These are phyloP conservation scores for Hypholoma sublateritium DNA, from an alignment of 768 basidiomycete species.

Conservation along the genomic window DNA sequence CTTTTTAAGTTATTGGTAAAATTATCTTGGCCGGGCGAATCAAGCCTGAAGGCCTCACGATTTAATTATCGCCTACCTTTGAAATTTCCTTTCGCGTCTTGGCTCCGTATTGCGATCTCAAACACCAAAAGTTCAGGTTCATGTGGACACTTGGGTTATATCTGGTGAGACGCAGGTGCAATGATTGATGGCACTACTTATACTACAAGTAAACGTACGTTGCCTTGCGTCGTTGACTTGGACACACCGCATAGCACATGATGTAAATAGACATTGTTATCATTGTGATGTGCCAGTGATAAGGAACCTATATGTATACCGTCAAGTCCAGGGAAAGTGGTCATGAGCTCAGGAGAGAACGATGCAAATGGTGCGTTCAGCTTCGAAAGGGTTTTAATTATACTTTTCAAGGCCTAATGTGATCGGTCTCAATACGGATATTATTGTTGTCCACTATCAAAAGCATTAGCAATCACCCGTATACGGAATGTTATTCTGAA, in stretches of 20 bases:
- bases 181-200: conserved; percentile 1
- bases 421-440: not conserved
- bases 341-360: not conserved
- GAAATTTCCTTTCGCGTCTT: conserved; percentile 2
- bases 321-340: not conserved
- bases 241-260: not conserved
- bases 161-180: not conserved
- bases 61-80: not conserved
- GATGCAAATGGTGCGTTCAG: not conserved
- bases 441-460: not conserved
- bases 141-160: conserved; percentile 4
- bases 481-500: too few species aligned
- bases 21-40: not conserved
- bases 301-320: conserved; percentile 1
- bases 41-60: not conserved
- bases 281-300: conserved; percentile 3
- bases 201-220: not conserved
- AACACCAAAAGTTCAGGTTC: conserved; percentile 1
- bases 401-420: conserved; percentile 9
- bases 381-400: conserved; percentile 2
- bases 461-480: not conserved
- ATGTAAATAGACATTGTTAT: conserved; percentile 2
- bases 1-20: not conserved
- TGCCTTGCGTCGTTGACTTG: not conserved
- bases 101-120: not conserved